phyloP scores from a whole-genome alignment of 352 stramenopile species.

The Phytophthora agathidicida region DNA sequence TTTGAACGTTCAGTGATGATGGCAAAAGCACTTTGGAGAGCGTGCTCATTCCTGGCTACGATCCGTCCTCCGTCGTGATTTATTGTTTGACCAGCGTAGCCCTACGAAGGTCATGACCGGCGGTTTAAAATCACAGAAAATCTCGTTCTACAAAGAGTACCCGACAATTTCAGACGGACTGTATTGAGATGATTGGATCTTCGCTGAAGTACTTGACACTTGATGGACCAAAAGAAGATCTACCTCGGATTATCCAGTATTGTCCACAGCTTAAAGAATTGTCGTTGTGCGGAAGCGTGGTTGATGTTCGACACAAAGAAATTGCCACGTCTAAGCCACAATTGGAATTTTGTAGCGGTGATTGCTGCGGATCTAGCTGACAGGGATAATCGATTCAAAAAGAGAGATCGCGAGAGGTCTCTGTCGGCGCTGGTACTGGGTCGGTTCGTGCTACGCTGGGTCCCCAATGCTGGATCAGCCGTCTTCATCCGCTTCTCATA shows the following conservation, averaged over 20 bases:
- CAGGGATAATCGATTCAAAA: too few relatives aligned
- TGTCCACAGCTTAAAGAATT: constrained; percentile 18
- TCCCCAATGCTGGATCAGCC: constrained; percentile 31
- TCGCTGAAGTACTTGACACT: constrained; percentile 15
- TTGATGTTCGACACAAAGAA: constrained; percentile 10
- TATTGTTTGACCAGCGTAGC: not conserved
- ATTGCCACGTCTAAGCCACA: too few relatives aligned
- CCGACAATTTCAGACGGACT: constrained; percentile 1
- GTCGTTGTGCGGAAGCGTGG: not conserved
- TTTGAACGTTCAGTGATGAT: constrained; percentile 8
- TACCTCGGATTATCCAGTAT: constrained; percentile 2
- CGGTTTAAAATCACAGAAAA: not conserved
- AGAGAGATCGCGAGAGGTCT: not conserved
- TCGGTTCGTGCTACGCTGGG: constrained; percentile 3
- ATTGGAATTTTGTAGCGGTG: too few relatives aligned
- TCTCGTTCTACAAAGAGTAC: constrained; percentile 4
- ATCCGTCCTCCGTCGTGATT: not conserved
- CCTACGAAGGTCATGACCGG: not conserved
- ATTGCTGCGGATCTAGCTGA: too few relatives aligned
- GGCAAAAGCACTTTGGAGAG: constrained; percentile 1
- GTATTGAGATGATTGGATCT: constrained; percentile 8
- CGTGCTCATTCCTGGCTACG: constrained; percentile 11
- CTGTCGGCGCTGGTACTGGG: constrained; percentile 9
- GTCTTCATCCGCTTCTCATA: constrained; percentile 56
- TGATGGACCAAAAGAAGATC: not conserved